These are phyloP conservation scores for Pinus taeda DNA, from an alignment of 75 land plant species.

Conservation along the genomic window DNA sequence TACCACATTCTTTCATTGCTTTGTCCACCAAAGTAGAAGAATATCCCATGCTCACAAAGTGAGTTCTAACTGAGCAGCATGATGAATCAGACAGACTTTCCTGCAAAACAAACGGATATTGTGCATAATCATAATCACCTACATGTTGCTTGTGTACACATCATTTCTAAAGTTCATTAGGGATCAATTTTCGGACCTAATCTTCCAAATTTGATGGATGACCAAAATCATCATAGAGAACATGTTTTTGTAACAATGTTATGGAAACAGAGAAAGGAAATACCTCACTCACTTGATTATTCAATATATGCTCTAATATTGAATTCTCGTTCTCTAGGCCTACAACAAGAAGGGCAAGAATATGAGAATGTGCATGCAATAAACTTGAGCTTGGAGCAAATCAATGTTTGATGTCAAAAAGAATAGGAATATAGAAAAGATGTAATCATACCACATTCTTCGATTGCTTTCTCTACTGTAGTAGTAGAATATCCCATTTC, in stretches of 20 bases:
- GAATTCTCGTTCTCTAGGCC: slow-evolving; percentile 1
- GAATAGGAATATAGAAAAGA: neutral
- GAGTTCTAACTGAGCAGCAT: neutral
- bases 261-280: neutral
- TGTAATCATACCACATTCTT: neutral
- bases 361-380: neutral
- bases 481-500: neutral
- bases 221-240: neutral
- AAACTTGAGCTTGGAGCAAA: neutral
- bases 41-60: slow-evolving; percentile 4
- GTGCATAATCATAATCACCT: neutral
- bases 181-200: neutral
- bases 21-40: neutral
- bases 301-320: neutral
- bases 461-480: neutral
- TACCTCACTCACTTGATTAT: neutral
- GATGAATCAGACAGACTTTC: neutral
- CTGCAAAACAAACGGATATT: neutral
- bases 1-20: slow-evolving; percentile 8
- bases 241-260: neutral
- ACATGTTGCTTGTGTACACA: neutral
- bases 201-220: neutral
- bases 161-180: neutral
- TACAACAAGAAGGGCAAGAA: neutral
- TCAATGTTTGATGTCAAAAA: neutral